Conservation (phyloP, 1,139 yeast genomes). For the Wickerhamiella pararugosa region DNA sequence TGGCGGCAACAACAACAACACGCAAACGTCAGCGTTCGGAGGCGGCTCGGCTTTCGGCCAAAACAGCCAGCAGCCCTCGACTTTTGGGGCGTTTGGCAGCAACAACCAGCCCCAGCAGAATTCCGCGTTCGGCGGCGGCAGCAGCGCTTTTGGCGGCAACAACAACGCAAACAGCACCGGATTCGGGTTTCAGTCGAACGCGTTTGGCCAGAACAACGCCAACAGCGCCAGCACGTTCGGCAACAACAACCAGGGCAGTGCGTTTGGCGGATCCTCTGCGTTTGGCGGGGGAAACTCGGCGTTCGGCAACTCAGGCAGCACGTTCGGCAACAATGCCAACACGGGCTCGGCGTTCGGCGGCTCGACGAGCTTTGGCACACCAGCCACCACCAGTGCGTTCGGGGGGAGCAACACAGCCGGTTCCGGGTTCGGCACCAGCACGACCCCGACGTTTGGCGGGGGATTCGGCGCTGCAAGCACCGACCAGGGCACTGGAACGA, state of each 20-base stretch:
- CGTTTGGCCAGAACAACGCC: constrained; percentile 14
- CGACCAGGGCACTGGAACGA: constrained; percentile 50
- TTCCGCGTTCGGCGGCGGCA: too few species aligned
- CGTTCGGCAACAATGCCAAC: constrained; percentile 16
- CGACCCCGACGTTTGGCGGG: background rate
- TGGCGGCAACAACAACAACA: background rate
- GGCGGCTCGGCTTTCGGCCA: too few species aligned
- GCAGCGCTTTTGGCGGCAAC: too few species aligned
- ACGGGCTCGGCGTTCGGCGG: constrained; percentile 21
- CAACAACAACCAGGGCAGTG: constrained; percentile 13
- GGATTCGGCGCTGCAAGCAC: constrained; percentile 6
- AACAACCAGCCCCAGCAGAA: too few species aligned
- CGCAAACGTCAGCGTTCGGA: too few species aligned
- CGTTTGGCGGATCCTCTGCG: background rate
- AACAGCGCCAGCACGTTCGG: constrained; percentile 26
- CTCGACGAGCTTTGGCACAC: constrained; percentile 13
- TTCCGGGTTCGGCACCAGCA: constrained; percentile 28
- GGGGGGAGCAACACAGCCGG: constrained; percentile 12
- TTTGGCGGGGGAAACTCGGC: background rate
- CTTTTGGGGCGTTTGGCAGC: too few species aligned
- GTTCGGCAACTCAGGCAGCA: constrained; percentile 7
- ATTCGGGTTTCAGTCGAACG: background rate
- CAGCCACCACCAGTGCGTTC: constrained; percentile 11
- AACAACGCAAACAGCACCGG: background rate
- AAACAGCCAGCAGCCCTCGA: too few species aligned